phyloP scores from a whole-genome alignment of 2,329 filamentous ascomycete species.

The Pseudocercospora vitis region DNA sequence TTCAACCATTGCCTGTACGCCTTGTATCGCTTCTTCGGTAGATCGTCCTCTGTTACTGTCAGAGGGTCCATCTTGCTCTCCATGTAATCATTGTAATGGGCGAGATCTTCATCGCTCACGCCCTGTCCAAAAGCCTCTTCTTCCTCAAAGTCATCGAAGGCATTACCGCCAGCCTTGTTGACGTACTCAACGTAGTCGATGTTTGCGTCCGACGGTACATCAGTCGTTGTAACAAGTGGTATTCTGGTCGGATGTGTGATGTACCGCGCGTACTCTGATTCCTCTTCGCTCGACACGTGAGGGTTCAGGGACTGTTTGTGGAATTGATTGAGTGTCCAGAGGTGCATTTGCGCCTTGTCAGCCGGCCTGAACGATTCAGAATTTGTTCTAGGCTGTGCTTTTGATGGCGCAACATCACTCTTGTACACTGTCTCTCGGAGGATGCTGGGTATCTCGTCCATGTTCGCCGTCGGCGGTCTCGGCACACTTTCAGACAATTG shows the following conservation, averaged over 20 bases:
- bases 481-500: slow-evolving; percentile 11
- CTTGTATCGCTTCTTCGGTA: slow-evolving; percentile 91
- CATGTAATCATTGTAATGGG: slow-evolving; percentile 75
- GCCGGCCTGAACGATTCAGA: slow-evolving; percentile 49
- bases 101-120: slow-evolving; percentile 63
- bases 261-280: slow-evolving; percentile 84
- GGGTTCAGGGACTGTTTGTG: slow-evolving; percentile 85
- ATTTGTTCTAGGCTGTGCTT: slow-evolving; percentile 9
- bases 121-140: slow-evolving; percentile 48
- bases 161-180: slow-evolving; percentile 64
- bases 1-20: slow-evolving; percentile 92
- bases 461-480: slow-evolving; percentile 15
- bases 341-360: slow-evolving; percentile 78
- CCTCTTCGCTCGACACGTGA: slow-evolving; percentile 71
- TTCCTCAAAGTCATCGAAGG: slow-evolving; percentile 44
- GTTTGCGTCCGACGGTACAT: slow-evolving; percentile 58
- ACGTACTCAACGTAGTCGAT: slow-evolving; percentile 80
- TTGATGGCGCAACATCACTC: not conserved
- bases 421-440: slow-evolving; percentile 17
- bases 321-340: slow-evolving; percentile 86
- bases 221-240: slow-evolving; percentile 70
- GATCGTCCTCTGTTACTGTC: slow-evolving; percentile 83
- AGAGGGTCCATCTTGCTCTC: slow-evolving; percentile 77
- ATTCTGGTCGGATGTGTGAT: slow-evolving; percentile 86
- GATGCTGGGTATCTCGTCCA: slow-evolving; percentile 16